phyloP scores from a whole-genome alignment of 1,284 basidiomycete genomes.

The Cutaneotrichosporon cyanovorans region DNA sequence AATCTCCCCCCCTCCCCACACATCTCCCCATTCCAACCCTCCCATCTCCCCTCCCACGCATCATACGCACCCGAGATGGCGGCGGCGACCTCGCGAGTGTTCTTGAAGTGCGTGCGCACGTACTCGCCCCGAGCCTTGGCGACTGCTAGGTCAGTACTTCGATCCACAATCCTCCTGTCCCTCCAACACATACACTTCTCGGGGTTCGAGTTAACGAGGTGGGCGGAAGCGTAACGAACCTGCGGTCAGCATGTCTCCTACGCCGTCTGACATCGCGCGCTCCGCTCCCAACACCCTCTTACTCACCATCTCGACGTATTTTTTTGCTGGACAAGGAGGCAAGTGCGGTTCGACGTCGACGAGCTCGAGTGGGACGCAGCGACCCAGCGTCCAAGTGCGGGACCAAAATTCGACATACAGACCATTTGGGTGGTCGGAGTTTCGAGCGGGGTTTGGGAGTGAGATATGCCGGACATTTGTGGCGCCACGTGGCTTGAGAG shows the following conservation, averaged over 20 bases:
- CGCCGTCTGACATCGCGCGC: neutral
- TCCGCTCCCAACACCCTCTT: neutral
- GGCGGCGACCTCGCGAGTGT: slow-evolving; percentile 93
- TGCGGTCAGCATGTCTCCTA: slow-evolving; percentile 13
- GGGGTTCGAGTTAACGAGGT: slow-evolving; percentile 71
- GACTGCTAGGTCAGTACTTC: slow-evolving; percentile 50
- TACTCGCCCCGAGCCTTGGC: slow-evolving; percentile 91
- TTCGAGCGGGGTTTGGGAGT: no score
- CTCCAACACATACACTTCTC: slow-evolving; percentile 68
- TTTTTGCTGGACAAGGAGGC: slow-evolving; percentile 9
- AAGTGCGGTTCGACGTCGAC: neutral
- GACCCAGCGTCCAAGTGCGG: no score
- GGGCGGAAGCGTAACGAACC: slow-evolving; percentile 86
- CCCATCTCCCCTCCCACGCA: neutral
- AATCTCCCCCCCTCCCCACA: neutral
- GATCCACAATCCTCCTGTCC: slow-evolving; percentile 4
- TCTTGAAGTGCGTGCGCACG: slow-evolving; percentile 99
- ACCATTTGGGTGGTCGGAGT: no score
- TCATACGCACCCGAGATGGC: slow-evolving; percentile 64
- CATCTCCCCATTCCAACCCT: neutral
- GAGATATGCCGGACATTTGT: no score
- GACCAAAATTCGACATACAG: no score
- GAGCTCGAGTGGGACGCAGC: no score
- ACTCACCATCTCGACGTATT: slow-evolving; percentile 10
- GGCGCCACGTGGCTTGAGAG: no score